Base-by-base conservation (phyloP, 768 basidiomycete genomes). In the Russula ochroleuca region DNA sequence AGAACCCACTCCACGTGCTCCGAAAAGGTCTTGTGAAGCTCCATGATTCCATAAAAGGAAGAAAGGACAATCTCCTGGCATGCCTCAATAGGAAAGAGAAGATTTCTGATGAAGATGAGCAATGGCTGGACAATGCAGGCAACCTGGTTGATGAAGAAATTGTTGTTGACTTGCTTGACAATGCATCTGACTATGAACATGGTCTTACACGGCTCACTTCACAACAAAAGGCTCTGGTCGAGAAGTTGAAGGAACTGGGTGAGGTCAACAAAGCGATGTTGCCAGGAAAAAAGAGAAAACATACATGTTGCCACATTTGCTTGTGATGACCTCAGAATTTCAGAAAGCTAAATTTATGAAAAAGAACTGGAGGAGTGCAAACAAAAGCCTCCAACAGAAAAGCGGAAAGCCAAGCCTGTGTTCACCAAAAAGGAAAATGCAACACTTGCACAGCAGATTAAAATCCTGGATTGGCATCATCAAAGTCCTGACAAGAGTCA, bases 351-450 rank as follows among this genome's bases (percentile, higher is more conserved):
- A 33, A 33, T 8, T 33, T 8, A 4, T 8, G 33, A 33, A 3
- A 33, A 33, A 33, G 33, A 33, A 33, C 33, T 8, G 4, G 8
- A 3, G 8, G 33, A 33, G 8, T 33, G 3, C 33, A 33, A 33
- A 33, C 33, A n/a, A n/a, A n/a, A n/a, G n/a, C n/a, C n/a, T n/a
- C n/a, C n/a, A n/a, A n/a, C n/a, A n/a, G n/a, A 33, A 33, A 33
- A 33, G 8, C 33, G 8, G 33, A 33, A 33, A 33, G 33, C 8
- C 4, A 33, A 33, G 33, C 54, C 54, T 1, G 23, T 28, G 0
- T 55, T 55, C 5, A 41, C 15, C 1, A 41, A 57, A 19, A 57
- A 45, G 9, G 56, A 57, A 33, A 57, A 57, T 57, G 56, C 43
- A 1, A 45, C 56, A 10, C 1, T 33, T 13, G 19, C 8, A 1